These are phyloP conservation scores for Pseudophaeomoniella oleicola DNA, from an alignment of 2,329 filamentous ascomycete genomes.

Conservation along the genomic window DNA sequence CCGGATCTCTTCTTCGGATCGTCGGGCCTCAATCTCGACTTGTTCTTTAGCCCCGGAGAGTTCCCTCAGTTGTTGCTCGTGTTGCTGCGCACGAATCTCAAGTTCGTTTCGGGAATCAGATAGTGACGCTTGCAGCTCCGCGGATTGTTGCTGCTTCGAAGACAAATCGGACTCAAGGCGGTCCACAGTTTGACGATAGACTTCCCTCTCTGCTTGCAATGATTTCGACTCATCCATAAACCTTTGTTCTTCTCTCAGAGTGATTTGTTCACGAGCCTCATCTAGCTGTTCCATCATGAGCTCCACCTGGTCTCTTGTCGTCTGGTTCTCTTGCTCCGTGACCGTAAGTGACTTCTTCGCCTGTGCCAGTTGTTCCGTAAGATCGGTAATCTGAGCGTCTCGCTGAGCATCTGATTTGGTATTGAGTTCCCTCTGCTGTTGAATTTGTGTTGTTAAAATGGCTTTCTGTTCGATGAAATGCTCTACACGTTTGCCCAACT, in stretches of 20 bases:
- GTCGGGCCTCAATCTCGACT: constrained; percentile 22
- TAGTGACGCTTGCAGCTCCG: constrained; percentile 12
- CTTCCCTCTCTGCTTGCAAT: constrained; percentile 15
- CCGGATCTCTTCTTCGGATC: constrained; percentile 33
- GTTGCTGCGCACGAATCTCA: constrained; percentile 6
- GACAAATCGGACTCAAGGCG: constrained; percentile 12
- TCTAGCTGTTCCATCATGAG: constrained; percentile 29
- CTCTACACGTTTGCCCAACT: constrained; percentile 62
- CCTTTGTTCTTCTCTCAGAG: constrained; percentile 18
- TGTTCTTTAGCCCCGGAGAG: constrained; percentile 9
- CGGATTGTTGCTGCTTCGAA: constrained; percentile 14
- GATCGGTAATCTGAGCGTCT: constrained; percentile 30
- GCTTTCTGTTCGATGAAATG: constrained; percentile 74
- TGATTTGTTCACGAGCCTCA: constrained; percentile 20
- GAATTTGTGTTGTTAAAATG: constrained; percentile 80
- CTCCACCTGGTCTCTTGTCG: constrained; percentile 24
- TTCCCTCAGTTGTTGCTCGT: constrained; percentile 5
- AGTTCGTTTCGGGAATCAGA: constrained; percentile 8
- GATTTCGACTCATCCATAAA: constrained; percentile 16
- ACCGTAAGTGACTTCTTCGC: constrained; percentile 50
- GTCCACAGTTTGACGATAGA: constrained; percentile 16
- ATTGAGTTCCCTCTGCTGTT: constrained; percentile 87
- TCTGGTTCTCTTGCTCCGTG: constrained; percentile 29
- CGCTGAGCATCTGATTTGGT: constrained; percentile 60
- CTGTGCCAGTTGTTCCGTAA: constrained; percentile 36